These are phyloP conservation scores for Pholiota molesta DNA, from an alignment of 768 basidiomycete genomes.

Conservation along the genomic window DNA sequence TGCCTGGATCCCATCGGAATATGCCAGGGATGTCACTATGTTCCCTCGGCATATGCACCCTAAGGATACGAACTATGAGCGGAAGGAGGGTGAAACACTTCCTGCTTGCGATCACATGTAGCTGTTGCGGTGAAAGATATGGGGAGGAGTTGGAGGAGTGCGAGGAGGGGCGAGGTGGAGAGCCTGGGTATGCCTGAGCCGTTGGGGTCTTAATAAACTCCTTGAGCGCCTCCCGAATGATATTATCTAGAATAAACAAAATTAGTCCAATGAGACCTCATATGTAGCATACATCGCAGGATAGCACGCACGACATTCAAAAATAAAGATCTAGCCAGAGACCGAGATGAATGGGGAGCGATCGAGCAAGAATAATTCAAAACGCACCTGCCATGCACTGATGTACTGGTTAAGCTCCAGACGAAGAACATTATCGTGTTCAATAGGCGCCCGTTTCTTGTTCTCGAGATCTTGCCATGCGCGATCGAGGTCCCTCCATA, in stretches of 20 bases:
- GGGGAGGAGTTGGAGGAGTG: slow-evolving; percentile 45
- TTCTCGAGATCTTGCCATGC: slow-evolving; percentile 86
- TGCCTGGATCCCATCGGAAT: slow-evolving; percentile 84
- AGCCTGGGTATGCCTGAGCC: slow-evolving; percentile 41
- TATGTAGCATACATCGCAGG: neutral
- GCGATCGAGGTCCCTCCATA: slow-evolving; percentile 83
- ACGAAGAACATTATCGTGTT: slow-evolving; percentile 36
- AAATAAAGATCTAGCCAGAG: slow-evolving; percentile 73
- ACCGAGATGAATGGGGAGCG: slow-evolving; percentile 19
- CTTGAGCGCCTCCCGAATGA: slow-evolving; percentile 83
- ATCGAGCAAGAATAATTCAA: slow-evolving; percentile 6
- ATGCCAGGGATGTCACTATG: slow-evolving; percentile 43
- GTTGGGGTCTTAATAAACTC: slow-evolving; percentile 40
- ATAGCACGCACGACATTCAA: slow-evolving; percentile 77
- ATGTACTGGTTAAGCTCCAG: slow-evolving; percentile 61
- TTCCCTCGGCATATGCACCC: slow-evolving; percentile 45
- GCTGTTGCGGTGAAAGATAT: slow-evolving; percentile 47
- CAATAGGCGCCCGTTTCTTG: slow-evolving; percentile 44
- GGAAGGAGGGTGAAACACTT: slow-evolving; percentile 57
- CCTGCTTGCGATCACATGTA: slow-evolving; percentile 50
- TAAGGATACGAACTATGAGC: slow-evolving; percentile 51
- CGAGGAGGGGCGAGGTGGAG: slow-evolving; percentile 47
- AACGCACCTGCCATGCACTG: slow-evolving; percentile 82
- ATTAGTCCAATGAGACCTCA: neutral
- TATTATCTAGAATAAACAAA: slow-evolving; percentile 57